phyloP scores from a whole-genome alignment of 352 stramenopile species.

The Thalassiosira oceanica region DNA sequence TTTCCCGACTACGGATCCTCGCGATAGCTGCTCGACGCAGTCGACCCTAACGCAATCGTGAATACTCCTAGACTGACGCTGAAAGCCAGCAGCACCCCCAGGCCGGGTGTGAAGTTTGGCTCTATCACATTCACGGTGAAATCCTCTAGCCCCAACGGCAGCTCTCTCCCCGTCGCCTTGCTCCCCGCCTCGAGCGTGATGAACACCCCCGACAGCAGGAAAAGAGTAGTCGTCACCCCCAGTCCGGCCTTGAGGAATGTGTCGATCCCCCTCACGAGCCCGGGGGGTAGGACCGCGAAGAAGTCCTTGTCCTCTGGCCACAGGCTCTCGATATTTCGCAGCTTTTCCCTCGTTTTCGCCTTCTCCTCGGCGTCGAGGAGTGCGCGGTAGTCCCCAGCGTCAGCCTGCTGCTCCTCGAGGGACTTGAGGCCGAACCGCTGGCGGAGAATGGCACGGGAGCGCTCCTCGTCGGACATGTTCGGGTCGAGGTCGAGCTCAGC shows the following conservation, averaged over 20 bases:
- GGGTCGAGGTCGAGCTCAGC: conserved; percentile 14
- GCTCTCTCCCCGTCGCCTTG: conserved; percentile 44
- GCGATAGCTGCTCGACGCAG: conserved; percentile 50
- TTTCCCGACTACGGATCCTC: conserved; percentile 46
- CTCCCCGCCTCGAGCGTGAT: conserved; percentile 74
- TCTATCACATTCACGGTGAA: conserved; percentile 70
- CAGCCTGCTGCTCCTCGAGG: conserved; percentile 64
- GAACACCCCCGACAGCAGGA: conserved; percentile 54
- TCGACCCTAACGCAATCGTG: conserved; percentile 58
- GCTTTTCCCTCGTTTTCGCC: conserved; percentile 45
- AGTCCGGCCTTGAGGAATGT: conserved; percentile 73
- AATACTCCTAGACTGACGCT: conserved; percentile 72
- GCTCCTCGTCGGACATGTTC: conserved; percentile 46
- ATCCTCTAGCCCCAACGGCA: conserved; percentile 62
- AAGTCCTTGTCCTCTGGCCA: conserved; percentile 63
- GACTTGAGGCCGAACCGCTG: conserved; percentile 69
- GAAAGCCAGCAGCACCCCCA: conserved; percentile 74
- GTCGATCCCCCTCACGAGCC: conserved; percentile 65
- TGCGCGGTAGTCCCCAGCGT: conserved; percentile 19
- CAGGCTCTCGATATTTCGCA: conserved; percentile 58
- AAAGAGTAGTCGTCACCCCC: conserved; percentile 38
- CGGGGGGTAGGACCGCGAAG: conserved; percentile 57
- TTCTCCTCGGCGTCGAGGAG: conserved; percentile 17
- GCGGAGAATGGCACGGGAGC: conserved; percentile 53
- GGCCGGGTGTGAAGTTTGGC: conserved; percentile 77